Percentiles rank a stretch among this genome's conserved stretches.
Evolutionary conservation across 2,329 filamentous ascomycete genomes (phyloP).

Genomic region (Hypoxylon sp.): DNA sequence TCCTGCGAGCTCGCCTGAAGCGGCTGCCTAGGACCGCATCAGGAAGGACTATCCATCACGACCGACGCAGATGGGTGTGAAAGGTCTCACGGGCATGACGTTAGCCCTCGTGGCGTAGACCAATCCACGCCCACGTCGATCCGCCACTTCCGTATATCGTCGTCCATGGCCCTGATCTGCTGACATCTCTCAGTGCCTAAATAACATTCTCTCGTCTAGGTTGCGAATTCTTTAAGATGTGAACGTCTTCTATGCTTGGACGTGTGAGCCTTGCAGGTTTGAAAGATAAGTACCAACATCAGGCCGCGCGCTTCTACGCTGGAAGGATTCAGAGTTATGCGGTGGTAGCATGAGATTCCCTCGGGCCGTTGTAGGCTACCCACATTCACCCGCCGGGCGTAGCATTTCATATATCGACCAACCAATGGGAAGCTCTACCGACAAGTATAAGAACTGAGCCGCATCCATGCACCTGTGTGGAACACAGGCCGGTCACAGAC

Average conservation of each 20-base stretch:
- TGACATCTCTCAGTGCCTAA: neutral
- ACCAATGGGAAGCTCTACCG: neutral
- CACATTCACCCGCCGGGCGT: neutral
- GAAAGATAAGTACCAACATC: neutral
- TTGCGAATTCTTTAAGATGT: neutral
- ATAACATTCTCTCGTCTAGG: neutral
- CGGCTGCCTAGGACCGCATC: neutral
- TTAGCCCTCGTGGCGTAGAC: neutral
- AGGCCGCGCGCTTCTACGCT: neutral
- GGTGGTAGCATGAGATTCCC: conserved; percentile 9
- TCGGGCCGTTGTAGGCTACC: neutral
- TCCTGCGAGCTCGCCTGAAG: conserved; percentile 13
- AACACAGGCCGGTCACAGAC: neutral
- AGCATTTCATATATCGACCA: neutral
- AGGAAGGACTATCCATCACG: neutral
- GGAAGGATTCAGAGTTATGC: conserved; percentile 6
- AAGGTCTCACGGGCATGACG: neutral
- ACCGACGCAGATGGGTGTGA: neutral
- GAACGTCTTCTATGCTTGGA: neutral
- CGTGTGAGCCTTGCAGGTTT: neutral
- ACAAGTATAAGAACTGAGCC: conserved; percentile 8
- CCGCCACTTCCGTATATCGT: conserved; percentile 1
- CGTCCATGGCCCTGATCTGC: neutral
- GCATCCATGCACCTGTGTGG: conserved; percentile 6
- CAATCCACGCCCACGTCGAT: neutral